phyloP scores from a whole-genome alignment of 148 eudicot species.

The Silene uniflora region DNA sequence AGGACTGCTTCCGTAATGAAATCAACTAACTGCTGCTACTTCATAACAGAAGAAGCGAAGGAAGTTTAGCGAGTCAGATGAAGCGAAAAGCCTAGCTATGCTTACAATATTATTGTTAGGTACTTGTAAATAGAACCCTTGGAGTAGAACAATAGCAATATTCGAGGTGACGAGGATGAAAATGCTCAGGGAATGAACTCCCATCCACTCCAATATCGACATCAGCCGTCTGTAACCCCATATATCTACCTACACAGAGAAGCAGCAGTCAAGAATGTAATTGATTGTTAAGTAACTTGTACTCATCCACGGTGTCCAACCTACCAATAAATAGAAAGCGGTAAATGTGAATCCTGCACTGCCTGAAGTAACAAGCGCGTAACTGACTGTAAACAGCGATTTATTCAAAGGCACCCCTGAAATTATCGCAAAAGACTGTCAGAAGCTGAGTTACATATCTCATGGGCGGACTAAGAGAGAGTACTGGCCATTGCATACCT shows the following conservation, averaged over 20 bases:
- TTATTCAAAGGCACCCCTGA: slow-evolving; percentile 77
- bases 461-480: not conserved
- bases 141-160: slow-evolving; percentile 55
- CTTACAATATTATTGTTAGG: slow-evolving; percentile 79
- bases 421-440: slow-evolving; percentile 9
- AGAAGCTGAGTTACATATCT: not conserved
- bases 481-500: slow-evolving; percentile 36
- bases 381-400: slow-evolving; percentile 68
- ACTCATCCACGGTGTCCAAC: slow-evolving; percentile 16
- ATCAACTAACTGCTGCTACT: no score
- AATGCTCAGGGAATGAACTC: slow-evolving; percentile 67
- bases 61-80: no score
- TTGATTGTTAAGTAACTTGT: not conserved
- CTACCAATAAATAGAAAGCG: slow-evolving; percentile 59
- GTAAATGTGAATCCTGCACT: slow-evolving; percentile 68
- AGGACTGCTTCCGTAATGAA: not conserved
- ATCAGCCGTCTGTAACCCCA: slow-evolving; percentile 44
- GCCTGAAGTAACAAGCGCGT: slow-evolving; percentile 63
- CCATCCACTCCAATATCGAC: slow-evolving; percentile 68
- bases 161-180: slow-evolving; percentile 60
- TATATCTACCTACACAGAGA: slow-evolving; percentile 57
- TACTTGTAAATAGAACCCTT: slow-evolving; percentile 66
- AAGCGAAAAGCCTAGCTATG: not conserved
- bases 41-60: no score
- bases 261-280: slow-evolving; percentile 4